Conservation (phyloP, 2,329 filamentous ascomycete genomes). For the Diaporthe ampelina region DNA sequence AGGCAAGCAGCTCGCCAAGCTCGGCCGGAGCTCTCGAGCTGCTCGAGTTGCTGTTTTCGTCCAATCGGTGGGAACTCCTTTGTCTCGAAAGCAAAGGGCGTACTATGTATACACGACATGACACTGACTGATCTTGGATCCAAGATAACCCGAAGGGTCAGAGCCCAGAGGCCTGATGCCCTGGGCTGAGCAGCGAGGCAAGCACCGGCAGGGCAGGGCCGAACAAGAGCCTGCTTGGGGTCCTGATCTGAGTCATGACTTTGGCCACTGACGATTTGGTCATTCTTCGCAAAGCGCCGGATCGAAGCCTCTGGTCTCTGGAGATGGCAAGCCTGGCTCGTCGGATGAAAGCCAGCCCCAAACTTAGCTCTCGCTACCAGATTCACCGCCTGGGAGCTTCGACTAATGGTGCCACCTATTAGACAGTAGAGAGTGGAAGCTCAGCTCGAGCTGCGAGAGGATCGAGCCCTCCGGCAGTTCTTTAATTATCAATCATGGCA, state of each 20-base stretch:
- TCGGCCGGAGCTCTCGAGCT: slow-evolving; percentile 34
- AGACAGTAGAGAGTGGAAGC: neutral
- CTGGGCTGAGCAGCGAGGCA: slow-evolving; percentile 4
- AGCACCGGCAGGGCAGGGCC: slow-evolving; percentile 1
- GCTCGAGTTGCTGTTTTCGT: slow-evolving; percentile 25
- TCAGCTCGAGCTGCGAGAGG: slow-evolving; percentile 8
- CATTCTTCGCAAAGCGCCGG: slow-evolving; percentile 5
- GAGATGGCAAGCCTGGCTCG: neutral
- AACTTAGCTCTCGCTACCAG: neutral
- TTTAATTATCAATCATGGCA: neutral
- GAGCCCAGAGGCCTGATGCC: neutral
- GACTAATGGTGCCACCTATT: neutral
- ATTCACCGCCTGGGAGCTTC: slow-evolving; percentile 4
- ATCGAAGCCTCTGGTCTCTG: slow-evolving; percentile 1
- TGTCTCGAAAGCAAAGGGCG: slow-evolving; percentile 20
- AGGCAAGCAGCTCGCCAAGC: slow-evolving; percentile 34
- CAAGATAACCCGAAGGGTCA: slow-evolving; percentile 8
- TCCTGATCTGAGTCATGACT: slow-evolving; percentile 28
- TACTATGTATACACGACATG: neutral
- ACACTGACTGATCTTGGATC: slow-evolving; percentile 23
- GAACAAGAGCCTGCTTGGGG: slow-evolving; percentile 14
- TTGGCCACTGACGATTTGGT: slow-evolving; percentile 30
- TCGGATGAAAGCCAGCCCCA: slow-evolving; percentile 5
- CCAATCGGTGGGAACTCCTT: slow-evolving; percentile 24
- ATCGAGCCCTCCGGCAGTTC: neutral